Evolutionary conservation across 2,329 filamentous ascomycete species (phyloP).

Genomic region (Aspergillus alliaceus): DNA sequence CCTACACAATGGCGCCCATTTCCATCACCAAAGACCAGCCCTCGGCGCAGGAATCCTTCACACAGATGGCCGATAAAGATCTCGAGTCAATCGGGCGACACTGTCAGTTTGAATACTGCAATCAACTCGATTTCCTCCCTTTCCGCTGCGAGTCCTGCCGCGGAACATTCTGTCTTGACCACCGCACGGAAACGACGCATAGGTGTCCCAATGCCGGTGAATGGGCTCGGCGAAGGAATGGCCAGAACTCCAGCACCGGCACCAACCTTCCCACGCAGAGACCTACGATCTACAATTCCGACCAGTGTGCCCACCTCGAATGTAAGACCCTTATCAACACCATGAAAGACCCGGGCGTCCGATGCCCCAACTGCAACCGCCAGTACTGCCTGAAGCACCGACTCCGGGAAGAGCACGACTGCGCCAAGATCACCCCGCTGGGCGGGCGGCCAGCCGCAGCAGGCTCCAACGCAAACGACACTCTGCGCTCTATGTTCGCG

Average conservation of each 20-base stretch:
- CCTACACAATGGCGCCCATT: constrained; percentile 25
- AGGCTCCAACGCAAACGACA: constrained; percentile 54
- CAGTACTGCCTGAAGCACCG: constrained; percentile 55
- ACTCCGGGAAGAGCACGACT: constrained; percentile 72
- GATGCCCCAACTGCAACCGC: constrained; percentile 50
- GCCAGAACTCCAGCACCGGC: constrained; percentile 22
- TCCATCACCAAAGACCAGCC: constrained; percentile 21
- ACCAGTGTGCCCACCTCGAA: constrained; percentile 48
- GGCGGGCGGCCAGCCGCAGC: constrained; percentile 41
- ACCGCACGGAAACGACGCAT: constrained; percentile 83
- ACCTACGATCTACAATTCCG: constrained; percentile 57
- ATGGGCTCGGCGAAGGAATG: constrained; percentile 56
- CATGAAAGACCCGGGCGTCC: constrained; percentile 50
- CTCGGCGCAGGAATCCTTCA: constrained; percentile 31
- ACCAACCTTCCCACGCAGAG: constrained; percentile 40
- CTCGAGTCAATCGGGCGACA: constrained; percentile 83
- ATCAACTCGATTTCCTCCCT: constrained; percentile 92
- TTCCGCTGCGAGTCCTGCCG: constrained; percentile 90
- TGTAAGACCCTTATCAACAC: constrained; percentile 57
- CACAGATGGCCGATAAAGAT: constrained; percentile 61
- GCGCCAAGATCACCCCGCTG: constrained; percentile 67
- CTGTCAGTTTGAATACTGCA: constrained; percentile 89
- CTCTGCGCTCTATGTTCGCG: constrained; percentile 71
- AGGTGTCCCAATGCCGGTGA: constrained; percentile 62
- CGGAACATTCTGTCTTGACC: constrained; percentile 85